Conservation (phyloP, 345 rosid genomes). For the Melaleuca quinquenervia region DNA sequence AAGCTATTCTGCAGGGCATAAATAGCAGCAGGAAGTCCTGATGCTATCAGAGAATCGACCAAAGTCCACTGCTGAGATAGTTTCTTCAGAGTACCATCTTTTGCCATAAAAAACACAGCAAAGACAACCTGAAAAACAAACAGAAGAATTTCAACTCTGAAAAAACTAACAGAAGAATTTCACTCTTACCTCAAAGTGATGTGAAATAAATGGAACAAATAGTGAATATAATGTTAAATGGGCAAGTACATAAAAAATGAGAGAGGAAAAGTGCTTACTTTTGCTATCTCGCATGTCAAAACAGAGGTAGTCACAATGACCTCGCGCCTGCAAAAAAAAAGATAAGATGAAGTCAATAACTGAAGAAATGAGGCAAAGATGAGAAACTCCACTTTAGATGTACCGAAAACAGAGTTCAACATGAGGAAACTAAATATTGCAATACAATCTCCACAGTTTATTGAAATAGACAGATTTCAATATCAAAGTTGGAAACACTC, state of each 20-base stretch:
- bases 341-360: neutral
- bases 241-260: neutral
- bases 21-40: slow-evolving; percentile 95
- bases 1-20: slow-evolving; percentile 97
- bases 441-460: neutral
- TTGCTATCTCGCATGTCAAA: slow-evolving; percentile 75
- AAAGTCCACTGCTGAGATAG: slow-evolving; percentile 66
- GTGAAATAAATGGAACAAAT: neutral
- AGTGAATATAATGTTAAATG: neutral
- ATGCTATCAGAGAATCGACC: slow-evolving; percentile 82
- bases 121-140: slow-evolving; percentile 44
- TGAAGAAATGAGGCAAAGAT: neutral
- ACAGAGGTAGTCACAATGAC: slow-evolving; percentile 93
- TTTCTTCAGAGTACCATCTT: slow-evolving; percentile 63
- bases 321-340: slow-evolving; percentile 42
- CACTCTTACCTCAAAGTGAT: neutral
- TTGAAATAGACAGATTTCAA: neutral
- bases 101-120: slow-evolving; percentile 78
- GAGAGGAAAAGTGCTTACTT: slow-evolving; percentile 30
- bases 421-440: neutral
- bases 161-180: slow-evolving; percentile 2
- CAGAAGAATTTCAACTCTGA: slow-evolving; percentile 1
- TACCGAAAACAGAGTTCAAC: neutral
- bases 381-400: neutral
- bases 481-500: neutral